Evolutionary conservation across 371 early-diverging fungal genomes (phyloP).

Genomic region (Syncephalastrum monosporum): DNA sequence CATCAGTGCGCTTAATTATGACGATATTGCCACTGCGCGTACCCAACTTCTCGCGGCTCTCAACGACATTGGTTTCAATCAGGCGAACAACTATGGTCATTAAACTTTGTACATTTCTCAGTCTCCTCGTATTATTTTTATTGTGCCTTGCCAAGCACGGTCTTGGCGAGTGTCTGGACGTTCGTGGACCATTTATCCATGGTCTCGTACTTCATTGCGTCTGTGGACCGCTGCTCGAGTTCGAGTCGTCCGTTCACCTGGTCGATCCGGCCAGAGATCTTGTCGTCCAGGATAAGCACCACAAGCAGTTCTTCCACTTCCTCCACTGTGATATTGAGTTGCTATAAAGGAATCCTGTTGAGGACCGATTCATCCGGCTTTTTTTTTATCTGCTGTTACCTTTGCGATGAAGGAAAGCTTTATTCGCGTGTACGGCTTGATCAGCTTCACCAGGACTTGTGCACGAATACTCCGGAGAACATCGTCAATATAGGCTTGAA

Average conservation of each 20-base stretch:
- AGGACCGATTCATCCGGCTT: not conserved
- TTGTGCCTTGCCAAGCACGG: constrained; percentile 59
- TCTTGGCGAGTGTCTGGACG: constrained; percentile 59
- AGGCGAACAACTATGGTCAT: constrained; percentile 43
- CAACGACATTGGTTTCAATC: constrained; percentile 42
- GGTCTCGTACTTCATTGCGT: constrained; percentile 66
- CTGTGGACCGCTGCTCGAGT: constrained; percentile 69
- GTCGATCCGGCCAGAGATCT: constrained; percentile 83
- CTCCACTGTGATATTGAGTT: constrained; percentile 71
- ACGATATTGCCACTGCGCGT: constrained; percentile 86
- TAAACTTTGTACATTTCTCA: constrained; percentile 4
- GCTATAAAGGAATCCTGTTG: constrained; percentile 29
- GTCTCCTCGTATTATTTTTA: not conserved
- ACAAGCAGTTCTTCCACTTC: constrained; percentile 88
- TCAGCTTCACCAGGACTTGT: constrained; percentile 80
- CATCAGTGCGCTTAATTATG: constrained; percentile 92
- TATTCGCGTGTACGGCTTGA: constrained; percentile 91
- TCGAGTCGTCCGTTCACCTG: constrained; percentile 75
- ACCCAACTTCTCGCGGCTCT: constrained; percentile 81
- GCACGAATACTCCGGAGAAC: constrained; percentile 88
- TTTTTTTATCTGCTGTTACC: no score
- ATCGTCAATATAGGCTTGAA: constrained; percentile 85
- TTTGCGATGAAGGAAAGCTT: constrained; percentile 76
- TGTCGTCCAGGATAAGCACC: constrained; percentile 82
- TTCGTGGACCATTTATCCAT: constrained; percentile 76